Base-by-base conservation (phyloP, 441 rosid genomes). In the Gossypium aridum region DNA sequence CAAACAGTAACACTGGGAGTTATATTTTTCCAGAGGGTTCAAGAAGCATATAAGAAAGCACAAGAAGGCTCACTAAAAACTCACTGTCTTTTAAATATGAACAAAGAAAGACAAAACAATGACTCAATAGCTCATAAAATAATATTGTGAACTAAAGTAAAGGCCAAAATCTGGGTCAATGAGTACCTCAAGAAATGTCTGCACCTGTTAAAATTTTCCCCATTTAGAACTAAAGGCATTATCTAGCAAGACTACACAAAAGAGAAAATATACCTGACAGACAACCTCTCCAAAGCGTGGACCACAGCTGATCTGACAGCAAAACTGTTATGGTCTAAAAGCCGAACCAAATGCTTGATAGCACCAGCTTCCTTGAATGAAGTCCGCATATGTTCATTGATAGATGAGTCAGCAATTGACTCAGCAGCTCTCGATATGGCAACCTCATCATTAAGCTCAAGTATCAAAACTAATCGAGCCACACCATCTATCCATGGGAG, bases 351-450 rank as follows among this genome's bases (percentile, higher is more conserved):
- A 84, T 80, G 87, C 83, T 85, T 87, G 76, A 88, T 51, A 61
- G 92, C 93, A 75, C 98, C 96, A 68, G 95, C 97, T 82, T 94
- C 97, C 82, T 87, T 92, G 81, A 94, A 90, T 28, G 90, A 82
- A 76, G 79, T 79, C 71, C 97, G 84, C 93, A 90, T 89, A 53
- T 84, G 84, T 78, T 89, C 97, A 76, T 84, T 92, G 59, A 94
- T 85, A 56, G 89, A 88, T 76, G 92, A 88, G 88, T 87, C 89
- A 34, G 91, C 95, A 80, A 94, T 81, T 23, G 96, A 77, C 73
- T 84, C 85, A 45, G 96, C 98, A 76, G 93, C 92, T 81, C 93
- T 87, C 55, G 80, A 75, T 80, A 88, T 66, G 5, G 97, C 91
- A 28, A 78, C 66, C 79, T 90, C 93, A 47, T 92, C 96, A 34